phyloP scores from a whole-genome alignment of 2,329 filamentous ascomycete species.

The Orbilia brochopaga region DNA sequence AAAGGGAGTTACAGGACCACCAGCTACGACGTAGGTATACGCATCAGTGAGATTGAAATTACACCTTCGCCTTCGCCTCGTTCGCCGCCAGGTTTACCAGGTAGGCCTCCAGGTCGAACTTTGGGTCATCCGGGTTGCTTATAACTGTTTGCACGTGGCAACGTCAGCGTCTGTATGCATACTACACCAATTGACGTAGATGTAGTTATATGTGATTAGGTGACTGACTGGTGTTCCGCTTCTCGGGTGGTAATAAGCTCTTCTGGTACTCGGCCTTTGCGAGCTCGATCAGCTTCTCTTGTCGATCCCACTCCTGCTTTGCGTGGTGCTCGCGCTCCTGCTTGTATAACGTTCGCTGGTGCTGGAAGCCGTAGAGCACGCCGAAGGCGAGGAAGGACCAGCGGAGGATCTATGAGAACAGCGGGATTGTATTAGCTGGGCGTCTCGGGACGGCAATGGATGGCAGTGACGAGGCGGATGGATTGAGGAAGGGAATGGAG shows the following conservation, averaged over 20 bases:
- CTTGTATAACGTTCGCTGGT: slow-evolving; percentile 80
- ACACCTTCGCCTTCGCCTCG: slow-evolving; percentile 50
- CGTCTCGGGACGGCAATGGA: not conserved
- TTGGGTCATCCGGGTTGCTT: slow-evolving; percentile 79
- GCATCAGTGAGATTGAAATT: not conserved
- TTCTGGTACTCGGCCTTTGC: slow-evolving; percentile 89
- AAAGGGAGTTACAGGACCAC: too few species aligned
- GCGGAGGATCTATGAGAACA: slow-evolving; percentile 77
- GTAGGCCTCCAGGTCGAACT: slow-evolving; percentile 91
- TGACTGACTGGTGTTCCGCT: slow-evolving; percentile 55
- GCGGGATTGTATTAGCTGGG: slow-evolving; percentile 10
- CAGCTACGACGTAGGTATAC: too few species aligned
- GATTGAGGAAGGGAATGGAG: slow-evolving; percentile 43
- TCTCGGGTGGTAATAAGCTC: slow-evolving; percentile 68
- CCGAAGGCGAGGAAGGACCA: slow-evolving; percentile 92
- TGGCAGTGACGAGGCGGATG: slow-evolving; percentile 2
- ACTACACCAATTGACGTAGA: not conserved
- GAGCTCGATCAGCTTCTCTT: slow-evolving; percentile 87
- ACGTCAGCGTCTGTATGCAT: not conserved
- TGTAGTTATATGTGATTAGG: not conserved
- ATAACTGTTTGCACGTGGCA: slow-evolving; percentile 63
- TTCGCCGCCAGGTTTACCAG: slow-evolving; percentile 68
- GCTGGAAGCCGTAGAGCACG: slow-evolving; percentile 92
- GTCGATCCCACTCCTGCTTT: slow-evolving; percentile 85
- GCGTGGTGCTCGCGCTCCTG: slow-evolving; percentile 72